Evolutionary conservation across 768 basidiomycete species (phyloP), one percentile per base, ranked within the genome.

Genomic region (Sporobolomyces pararoseus): DNA sequence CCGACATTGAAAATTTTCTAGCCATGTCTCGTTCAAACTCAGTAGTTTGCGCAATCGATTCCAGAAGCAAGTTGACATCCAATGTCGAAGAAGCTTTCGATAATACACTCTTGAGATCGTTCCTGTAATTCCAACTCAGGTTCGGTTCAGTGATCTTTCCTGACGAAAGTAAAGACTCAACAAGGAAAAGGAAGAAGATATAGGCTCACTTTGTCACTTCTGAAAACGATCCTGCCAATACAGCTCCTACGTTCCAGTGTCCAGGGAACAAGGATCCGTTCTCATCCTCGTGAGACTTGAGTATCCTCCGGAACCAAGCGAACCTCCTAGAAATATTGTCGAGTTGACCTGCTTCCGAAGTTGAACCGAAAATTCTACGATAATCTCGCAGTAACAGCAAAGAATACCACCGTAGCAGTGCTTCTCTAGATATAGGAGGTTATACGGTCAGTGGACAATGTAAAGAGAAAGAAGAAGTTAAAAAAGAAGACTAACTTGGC

Each of bases 271-370:
- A 85, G 19, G 85, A 82, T 0, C 88, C 88, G 70, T 89, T 87
- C 74, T 96, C 94, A 12, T 89, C 84, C 75, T 98, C 94, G 78
- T 96, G 90, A 7, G 85, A 86, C 66, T 88, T 86, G 27, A 99
- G 81, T 35, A 93, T 79, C 34, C 94, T 85, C 27, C 89, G 83
- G 80, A 97, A 98, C 93, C 94, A 99, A 6, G 93, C 91, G 75
- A 91, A 98, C 49, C 96, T 85, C 21, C 96, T 83, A 0, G 91
- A 86, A 9, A 96, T 84, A 73, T 99, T 99, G 81, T 99, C 96
- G 53, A 99, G 83, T 76, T 96, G 91, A 5, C 95, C 96, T 2
- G 96, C 83, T 80, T 98, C 96, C 72, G 96, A 93, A 7, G 87
- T 87, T 10, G 89, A 86, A 57, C 89, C 86, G 81, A 99, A 98